A percentile compares a stretch with the other conserved stretches of the same genome.
Evolutionary conservation across 306 rosid genomes (phyloP).

Genomic region (Inga leiocalycina): DNA sequence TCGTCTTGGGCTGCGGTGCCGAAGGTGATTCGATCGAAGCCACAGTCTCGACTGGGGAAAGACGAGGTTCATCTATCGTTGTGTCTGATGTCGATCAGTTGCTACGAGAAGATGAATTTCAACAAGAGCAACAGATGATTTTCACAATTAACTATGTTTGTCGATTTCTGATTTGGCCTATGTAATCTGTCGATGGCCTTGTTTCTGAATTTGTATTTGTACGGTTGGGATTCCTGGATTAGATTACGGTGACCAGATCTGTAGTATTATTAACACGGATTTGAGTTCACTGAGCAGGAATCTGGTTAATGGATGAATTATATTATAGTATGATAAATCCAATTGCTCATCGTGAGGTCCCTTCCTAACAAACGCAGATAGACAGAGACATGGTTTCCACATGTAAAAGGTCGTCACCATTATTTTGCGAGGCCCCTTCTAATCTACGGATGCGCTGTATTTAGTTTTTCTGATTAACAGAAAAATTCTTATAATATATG

Average conservation of each 20-base stretch:
- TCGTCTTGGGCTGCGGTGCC: conserved; percentile 40
- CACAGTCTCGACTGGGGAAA: conserved; percentile 58
- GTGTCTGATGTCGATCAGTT: conserved; percentile 70
- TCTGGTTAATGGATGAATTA: not conserved
- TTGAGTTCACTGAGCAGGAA: conserved; percentile 5
- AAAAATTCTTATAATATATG: not conserved
- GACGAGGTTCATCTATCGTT: conserved; percentile 76
- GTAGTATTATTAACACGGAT: conserved; percentile 16
- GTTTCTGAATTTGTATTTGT: not conserved
- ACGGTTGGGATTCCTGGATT: not conserved
- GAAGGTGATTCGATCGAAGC: conserved; percentile 46
- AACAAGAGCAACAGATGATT: conserved; percentile 48
- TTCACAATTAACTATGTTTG: not conserved
- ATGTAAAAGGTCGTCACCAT: not conserved
- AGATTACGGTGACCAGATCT: conserved; percentile 27
- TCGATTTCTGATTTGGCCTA: not conserved
- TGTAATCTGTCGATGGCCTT: conserved; percentile 11
- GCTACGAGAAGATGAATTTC: conserved; percentile 76
- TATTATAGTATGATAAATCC: not conserved
- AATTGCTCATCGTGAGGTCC: not conserved
- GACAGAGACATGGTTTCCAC: not conserved
- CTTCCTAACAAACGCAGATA: not conserved
- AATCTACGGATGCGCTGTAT: not conserved
- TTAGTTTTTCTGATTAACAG: not conserved
- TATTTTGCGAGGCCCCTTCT: too few relatives aligned